Evolutionary conservation across 345 rosid species (phyloP).

Genomic region (Pistacia integerrima): DNA sequence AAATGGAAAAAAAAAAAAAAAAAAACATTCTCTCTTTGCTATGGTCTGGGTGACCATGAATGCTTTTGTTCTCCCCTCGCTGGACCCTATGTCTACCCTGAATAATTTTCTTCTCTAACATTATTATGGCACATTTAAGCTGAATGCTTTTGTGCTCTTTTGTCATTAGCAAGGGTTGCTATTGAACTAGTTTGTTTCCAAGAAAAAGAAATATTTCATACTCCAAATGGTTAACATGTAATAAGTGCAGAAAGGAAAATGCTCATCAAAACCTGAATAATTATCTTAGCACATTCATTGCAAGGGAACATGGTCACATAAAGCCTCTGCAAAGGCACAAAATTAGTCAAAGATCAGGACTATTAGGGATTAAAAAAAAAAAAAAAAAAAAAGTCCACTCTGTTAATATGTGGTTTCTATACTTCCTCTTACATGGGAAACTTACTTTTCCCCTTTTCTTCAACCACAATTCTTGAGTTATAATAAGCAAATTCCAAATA

Average conservation of each 20-base stretch:
- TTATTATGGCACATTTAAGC: no score
- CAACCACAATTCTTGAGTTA: not conserved
- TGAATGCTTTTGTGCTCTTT: no score
- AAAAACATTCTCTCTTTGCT: no score
- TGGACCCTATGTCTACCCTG: no score
- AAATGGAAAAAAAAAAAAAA: no score
- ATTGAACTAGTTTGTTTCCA: not conserved
- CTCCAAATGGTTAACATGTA: not conserved
- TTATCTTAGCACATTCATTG: conserved; percentile 98
- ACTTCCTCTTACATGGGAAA: not conserved
- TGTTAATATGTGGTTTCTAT: not conserved
- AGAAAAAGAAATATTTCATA: not conserved
- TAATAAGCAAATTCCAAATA: not conserved
- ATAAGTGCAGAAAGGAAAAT: conserved; percentile 14
- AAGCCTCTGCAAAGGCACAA: conserved; percentile 66
- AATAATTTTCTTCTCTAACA: no score
- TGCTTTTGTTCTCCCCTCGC: no score
- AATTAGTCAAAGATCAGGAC: conserved; percentile 14
- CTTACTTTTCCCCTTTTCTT: not conserved
- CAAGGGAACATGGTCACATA: conserved; percentile 99
- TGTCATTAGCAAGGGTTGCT: not conserved
- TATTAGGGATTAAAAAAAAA: not conserved
- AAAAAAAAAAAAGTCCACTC: not conserved
- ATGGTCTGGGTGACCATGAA: no score
- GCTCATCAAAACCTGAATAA: conserved; percentile 69